Percentiles rank a stretch among this genome's conserved stretches.
These are phyloP conservation scores for Trichophyton verrucosum DNA, from an alignment of 2,329 filamentous ascomycete genomes.

Conservation along the genomic window DNA sequence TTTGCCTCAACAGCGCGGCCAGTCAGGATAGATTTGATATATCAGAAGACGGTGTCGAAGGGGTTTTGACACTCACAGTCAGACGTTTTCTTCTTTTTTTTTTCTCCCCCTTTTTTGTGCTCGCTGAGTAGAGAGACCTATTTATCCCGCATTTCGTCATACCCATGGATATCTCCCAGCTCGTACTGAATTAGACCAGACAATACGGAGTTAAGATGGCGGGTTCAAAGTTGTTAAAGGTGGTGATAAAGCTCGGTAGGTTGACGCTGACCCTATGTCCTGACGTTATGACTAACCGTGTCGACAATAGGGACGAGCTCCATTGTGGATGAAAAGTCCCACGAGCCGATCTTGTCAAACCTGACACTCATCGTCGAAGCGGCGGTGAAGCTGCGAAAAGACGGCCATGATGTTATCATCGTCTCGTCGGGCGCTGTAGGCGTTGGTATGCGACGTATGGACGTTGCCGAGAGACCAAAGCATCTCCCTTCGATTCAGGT, in stretches of 20 bases:
- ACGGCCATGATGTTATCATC: conserved; percentile 89
- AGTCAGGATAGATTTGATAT: background rate
- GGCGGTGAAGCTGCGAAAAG: conserved; percentile 69
- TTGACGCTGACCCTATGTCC: background rate
- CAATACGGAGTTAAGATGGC: conserved; percentile 44
- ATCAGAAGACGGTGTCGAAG: background rate
- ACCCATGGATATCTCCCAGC: conserved; percentile 3
- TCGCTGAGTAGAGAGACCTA: background rate
- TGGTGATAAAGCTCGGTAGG: conserved; percentile 79
- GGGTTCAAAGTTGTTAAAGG: conserved; percentile 52
- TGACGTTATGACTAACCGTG: conserved; percentile 7
- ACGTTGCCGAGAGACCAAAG: conserved; percentile 75
- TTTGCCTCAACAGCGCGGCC: too few species aligned
- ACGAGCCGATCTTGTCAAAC: conserved; percentile 83
- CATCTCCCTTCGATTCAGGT: conserved; percentile 79
- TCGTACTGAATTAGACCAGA: background rate
- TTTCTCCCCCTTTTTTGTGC: background rate
- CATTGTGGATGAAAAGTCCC: conserved; percentile 93
- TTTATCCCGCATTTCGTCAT: conserved; percentile 2
- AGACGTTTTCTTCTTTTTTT: background rate
- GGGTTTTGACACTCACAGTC: background rate
- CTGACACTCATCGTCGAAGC: conserved; percentile 90
- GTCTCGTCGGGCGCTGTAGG: conserved; percentile 96
- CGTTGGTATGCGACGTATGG: conserved; percentile 81
- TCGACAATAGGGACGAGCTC: conserved; percentile 70